phyloP scores from a whole-genome alignment of 371 early-diverging fungal genomes.

The Lichtheimia ornata region DNA sequence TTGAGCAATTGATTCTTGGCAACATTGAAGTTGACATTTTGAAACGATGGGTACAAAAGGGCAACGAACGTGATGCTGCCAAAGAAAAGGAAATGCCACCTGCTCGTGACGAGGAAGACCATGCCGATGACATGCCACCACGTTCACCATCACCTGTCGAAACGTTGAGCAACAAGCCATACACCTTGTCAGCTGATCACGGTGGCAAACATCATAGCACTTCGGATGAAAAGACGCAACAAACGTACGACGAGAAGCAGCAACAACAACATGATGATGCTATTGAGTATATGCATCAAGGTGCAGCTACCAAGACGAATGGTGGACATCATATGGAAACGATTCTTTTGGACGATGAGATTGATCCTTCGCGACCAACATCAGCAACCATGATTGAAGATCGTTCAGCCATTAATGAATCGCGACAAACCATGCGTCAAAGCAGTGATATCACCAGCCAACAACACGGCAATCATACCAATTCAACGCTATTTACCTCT shows the following conservation, averaged over 20 bases:
- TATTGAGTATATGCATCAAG: too few species aligned
- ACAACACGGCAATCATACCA: slow-evolving; percentile 4
- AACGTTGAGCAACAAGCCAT: too few species aligned
- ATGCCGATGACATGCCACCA: not conserved
- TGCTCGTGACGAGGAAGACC: slow-evolving; percentile 20
- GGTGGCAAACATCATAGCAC: too few species aligned
- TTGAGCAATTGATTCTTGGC: slow-evolving; percentile 68
- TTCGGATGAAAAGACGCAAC: too few species aligned
- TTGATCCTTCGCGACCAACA: not conserved
- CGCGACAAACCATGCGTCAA: too few species aligned
- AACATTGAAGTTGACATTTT: slow-evolving; percentile 58
- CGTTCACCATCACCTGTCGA: too few species aligned
- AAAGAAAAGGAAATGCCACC: slow-evolving; percentile 7
- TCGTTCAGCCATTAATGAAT: too few species aligned
- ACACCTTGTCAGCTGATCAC: too few species aligned
- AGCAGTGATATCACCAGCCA: not conserved
- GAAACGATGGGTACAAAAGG: slow-evolving; percentile 55
- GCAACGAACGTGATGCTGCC: slow-evolving; percentile 26
- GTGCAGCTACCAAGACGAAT: too few species aligned
- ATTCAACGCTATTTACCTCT: slow-evolving; percentile 13
- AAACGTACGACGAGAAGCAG: too few species aligned
- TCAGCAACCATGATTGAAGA: slow-evolving; percentile 3
- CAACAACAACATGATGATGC: too few species aligned
- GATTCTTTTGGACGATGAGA: slow-evolving; percentile 1
- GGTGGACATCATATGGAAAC: slow-evolving; percentile 1